Base-by-base conservation (phyloP, 495 filamentous ascomycete genomes). In the Arthonia radiata region DNA sequence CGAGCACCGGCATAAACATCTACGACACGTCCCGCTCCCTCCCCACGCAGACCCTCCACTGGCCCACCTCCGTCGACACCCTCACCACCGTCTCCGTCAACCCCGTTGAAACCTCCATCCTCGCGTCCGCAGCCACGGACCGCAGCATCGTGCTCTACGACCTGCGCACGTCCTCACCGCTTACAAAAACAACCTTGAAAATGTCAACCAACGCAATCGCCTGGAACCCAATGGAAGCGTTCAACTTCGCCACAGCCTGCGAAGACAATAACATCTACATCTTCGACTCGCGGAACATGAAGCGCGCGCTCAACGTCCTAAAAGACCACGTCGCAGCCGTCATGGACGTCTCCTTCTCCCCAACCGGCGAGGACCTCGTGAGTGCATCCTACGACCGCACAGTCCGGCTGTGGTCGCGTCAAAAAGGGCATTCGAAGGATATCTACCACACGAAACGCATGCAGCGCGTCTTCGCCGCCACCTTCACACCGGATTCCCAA, bases 371-470 rank as follows among this genome's bases (percentile, higher is more conserved):
- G 46, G 83, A 92, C 43, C 67, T 94, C 16, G 78, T 99, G 12
- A 75, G 66, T 17, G 86, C 76, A 8, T 78, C 71, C 4, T 99
- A 94, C 41, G 83, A 92, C 41, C 54, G 69, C 18, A 75, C 67
- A 1, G 50, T 83, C 13, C 62, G 82, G 15, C 51, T 93, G 27
- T 99, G 79, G 68, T 63, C 65, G 38, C 63, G 81, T 15, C 59
- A 66, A 18, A 57, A 66, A 25, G 86, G 86, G 5, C 77, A 89
- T 46, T 79, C 75, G 3, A 50, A 81, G 30, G 86, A 99, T 33
- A 69, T 93, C 25, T 99, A 99, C 50, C 86, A 94, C 52, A 94
- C 86, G 6, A 81, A 90, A 50, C 67, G 86, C 29, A 93, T 93
- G 89, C 86, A 97, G 54, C 62, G 66, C 38, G 80, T 90, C n/a